A percentile compares a stretch with the other conserved stretches of the same genome.
These are phyloP conservation scores for Oropetium thomaeum DNA, from an alignment of 176 grass and related monocot genomes.

Conservation along the genomic window DNA sequence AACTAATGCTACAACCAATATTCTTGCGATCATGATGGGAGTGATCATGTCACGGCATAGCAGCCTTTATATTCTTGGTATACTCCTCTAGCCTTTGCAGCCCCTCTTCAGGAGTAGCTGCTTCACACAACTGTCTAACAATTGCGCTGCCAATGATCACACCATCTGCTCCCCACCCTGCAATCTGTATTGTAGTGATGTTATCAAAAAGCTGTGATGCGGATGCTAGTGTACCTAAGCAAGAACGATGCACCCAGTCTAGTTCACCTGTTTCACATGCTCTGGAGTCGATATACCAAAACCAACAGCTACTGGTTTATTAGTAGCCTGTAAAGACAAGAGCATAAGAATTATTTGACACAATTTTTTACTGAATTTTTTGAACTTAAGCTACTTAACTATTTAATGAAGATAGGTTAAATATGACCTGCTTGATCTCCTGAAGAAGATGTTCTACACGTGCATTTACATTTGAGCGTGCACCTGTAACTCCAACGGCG, in stretches of 20 bases:
- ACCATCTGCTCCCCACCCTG: constrained; percentile 87
- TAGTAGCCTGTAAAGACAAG: constrained; percentile 53
- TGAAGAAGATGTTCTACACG: constrained; percentile 74
- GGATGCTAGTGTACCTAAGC: not conserved
- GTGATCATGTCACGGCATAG: constrained; percentile 47
- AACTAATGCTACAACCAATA: not conserved
- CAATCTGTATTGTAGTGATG: constrained; percentile 43
- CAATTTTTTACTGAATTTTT: not conserved
- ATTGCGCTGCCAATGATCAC: constrained; percentile 94
- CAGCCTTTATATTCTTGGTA: constrained; percentile 65
- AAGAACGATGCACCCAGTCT: not conserved
- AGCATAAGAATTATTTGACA: constrained; percentile 5
- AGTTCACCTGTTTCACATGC: constrained; percentile 81
- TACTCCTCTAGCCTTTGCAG: constrained; percentile 74
- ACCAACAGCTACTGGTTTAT: constrained; percentile 85
- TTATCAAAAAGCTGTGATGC: not conserved
- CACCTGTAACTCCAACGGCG: constrained; percentile 81
- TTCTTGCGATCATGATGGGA: not conserved
- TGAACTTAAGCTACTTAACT: not conserved
- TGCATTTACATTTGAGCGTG: constrained; percentile 61
- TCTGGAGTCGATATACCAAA: constrained; percentile 90
- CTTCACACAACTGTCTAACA: constrained; percentile 75
- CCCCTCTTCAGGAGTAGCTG: constrained; percentile 68
- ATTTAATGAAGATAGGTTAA: not conserved
- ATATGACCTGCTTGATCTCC: constrained; percentile 77